Evolutionary conservation across 139 green algal species (phyloP), one percentile per base, ranked within the genome.

Genomic region (Chlorella sorokiniana): DNA sequence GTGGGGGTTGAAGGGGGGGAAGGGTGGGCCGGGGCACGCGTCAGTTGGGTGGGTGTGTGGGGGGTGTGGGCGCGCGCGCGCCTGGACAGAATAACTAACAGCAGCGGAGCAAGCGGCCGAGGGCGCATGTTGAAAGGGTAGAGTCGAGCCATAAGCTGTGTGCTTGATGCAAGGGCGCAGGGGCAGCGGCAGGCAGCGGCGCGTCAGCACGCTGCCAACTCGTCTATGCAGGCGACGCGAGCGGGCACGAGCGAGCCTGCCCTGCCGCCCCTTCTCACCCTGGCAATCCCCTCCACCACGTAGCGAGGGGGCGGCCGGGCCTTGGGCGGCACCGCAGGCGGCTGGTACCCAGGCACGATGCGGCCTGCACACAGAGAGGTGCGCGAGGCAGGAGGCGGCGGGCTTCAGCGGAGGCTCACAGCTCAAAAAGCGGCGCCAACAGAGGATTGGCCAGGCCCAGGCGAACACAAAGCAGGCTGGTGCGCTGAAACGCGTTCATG

Each of bases 261-360:
- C 14, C 11, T 59, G 48, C 14, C 48, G 11, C 48, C 48, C 11
- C 14, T 59, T 59, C 78, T 52, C 78, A 87, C 69, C 80, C 74
- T 45, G 75, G 76, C 88, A 37, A 87, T 59, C 29, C 75, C 78
- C 11, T 90, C 75, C 14, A 87, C 87, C 48, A 92, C 31, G 35
- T 88, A 75, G 3, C 84, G 81, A 11, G 86, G 88, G 20, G 85
- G 48, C 3, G 69, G 59, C n/a, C 23, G 63, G 69, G 67, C 52
- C 51, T 2, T n/a, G 29, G 56, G 16, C 31, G 73, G 48, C 83
- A 27, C 35, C 33, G 40, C 63, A 22, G 78, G 75, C 23, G 81
- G 84, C 33, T 45, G 37, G 52, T 86, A 88, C 22, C 61, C 76
- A 23, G 65, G 44, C 6, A 83, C 65, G 3, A 92, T 80, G 8